phyloP scores from a whole-genome alignment of 169 alveolate genomes.

The Miamiensis avidus region DNA sequence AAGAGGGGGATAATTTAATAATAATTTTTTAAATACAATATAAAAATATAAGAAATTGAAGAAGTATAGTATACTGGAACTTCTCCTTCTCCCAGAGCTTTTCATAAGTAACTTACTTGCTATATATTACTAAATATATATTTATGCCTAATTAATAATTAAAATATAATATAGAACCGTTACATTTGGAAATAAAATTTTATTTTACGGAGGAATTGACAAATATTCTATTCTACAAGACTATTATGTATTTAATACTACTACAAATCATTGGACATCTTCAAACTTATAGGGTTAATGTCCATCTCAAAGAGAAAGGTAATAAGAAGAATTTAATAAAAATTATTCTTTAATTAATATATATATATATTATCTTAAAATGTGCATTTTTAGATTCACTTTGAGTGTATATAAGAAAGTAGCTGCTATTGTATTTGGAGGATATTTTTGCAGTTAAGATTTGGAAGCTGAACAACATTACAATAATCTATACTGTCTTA shows the following conservation, averaged over 20 bases:
- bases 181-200: constrained; percentile 41
- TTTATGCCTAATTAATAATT: no score
- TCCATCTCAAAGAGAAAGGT: constrained; percentile 50
- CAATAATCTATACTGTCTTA: constrained; percentile 43
- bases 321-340: no score
- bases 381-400: constrained; percentile 4
- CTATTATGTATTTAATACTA: constrained; percentile 47
- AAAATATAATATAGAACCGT: constrained; percentile 25
- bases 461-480: constrained; percentile 41
- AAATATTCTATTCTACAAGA: constrained; percentile 36
- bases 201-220: constrained; percentile 49
- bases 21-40: constrained; percentile 30
- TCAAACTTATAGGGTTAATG: constrained; percentile 33
- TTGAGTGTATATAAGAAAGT: constrained; percentile 18
- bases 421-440: constrained; percentile 45
- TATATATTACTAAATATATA: not conserved
- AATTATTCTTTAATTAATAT: no score
- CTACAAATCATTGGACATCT: constrained; percentile 31
- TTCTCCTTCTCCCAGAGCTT: constrained; percentile 49
- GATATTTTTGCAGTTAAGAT: constrained; percentile 45
- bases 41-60: constrained; percentile 34
- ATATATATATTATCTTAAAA: no score
- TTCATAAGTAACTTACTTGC: constrained; percentile 24
- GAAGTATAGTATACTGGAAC: constrained; percentile 37
- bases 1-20: constrained; percentile 32